These are phyloP conservation scores for Phytopythium cucurbitacearum DNA, from an alignment of 352 stramenopile species.

Conservation along the genomic window DNA sequence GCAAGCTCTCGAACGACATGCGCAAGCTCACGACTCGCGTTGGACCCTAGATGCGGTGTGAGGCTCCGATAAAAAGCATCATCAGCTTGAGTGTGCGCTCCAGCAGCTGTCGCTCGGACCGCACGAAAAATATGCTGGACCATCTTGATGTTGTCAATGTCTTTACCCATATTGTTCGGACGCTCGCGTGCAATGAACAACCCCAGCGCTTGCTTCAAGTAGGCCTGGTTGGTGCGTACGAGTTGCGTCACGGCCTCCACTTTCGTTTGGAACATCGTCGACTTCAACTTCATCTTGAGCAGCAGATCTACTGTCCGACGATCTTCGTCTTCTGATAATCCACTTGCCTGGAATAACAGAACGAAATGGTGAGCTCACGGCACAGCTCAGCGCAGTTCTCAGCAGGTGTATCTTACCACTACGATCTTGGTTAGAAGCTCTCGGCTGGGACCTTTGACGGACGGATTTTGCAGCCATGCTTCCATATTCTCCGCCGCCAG, in stretches of 20 bases:
- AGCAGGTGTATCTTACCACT: constrained; percentile 5
- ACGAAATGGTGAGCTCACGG: background rate
- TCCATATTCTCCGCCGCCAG: constrained; percentile 78
- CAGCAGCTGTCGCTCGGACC: constrained; percentile 18
- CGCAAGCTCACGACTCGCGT: constrained; percentile 69
- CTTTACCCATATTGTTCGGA: constrained; percentile 79
- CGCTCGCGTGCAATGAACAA: constrained; percentile 74
- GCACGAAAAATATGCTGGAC: constrained; percentile 84
- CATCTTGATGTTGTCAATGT: constrained; percentile 90
- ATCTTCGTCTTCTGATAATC: constrained; percentile 49
- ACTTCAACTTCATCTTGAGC: constrained; percentile 85
- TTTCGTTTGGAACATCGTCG: constrained; percentile 86
- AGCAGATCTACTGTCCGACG: constrained; percentile 65
- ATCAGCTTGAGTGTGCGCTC: constrained; percentile 14
- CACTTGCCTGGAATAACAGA: constrained; percentile 33
- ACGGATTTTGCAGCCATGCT: constrained; percentile 73
- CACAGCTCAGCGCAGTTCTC: constrained; percentile 8
- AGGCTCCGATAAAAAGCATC: constrained; percentile 60
- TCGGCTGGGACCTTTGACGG: constrained; percentile 64
- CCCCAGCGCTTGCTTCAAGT: constrained; percentile 61
- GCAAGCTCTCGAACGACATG: constrained; percentile 82
- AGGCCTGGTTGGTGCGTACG: constrained; percentile 62
- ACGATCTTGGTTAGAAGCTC: constrained; percentile 76
- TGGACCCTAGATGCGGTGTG: constrained; percentile 43
- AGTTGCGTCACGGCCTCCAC: constrained; percentile 81